Evolutionary conservation across 2,329 filamentous ascomycete genomes (phyloP), one percentile per base, ranked within the genome.

Genomic region (Ramularia endophylla): DNA sequence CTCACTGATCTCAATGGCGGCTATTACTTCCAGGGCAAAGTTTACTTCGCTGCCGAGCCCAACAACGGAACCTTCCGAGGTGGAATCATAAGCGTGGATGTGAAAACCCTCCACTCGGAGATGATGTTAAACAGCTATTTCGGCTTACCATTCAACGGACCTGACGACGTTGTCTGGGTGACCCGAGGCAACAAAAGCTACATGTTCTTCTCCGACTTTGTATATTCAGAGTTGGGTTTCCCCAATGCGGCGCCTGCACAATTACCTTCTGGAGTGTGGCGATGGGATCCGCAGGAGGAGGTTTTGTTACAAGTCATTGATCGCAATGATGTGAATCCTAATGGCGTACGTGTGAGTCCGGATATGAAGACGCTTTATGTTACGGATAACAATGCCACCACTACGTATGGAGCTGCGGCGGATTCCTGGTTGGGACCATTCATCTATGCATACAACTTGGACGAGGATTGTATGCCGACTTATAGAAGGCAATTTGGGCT

Each of bases 401-500:
- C 19, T 5, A 31, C 19, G 28, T 17, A 12, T 7, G 32, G 16
- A 6, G 8, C 17, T 20, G 7, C 13, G 19, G 16, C 32, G 19
- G 33, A 40, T 25, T 25, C 22, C 22, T 25, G 39, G 32, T 16
- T 36, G 31, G 37, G 37, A 9, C 37, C 37, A 13, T 39, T 31
- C 16, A 38, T 39, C n/a, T 49, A 48, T 28, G 40, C 37, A 9
- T 56, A 46, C 27, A 42, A 56, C 25, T 27, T 54, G 2, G 42
- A 47, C 31, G 46, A 48, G 5, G 32, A 48, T 12, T 38, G 34
- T 17, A 28, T 45, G 17, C 53, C 49, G 3, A 27, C 40, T 5
- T 54, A 51, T 27, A 37, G 47, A 31, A 40, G 45, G 15, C 18
- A 51, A 15, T 51, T 54, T 43, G 47, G 39, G 7, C 32, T 48